Percentiles rank a stretch among this genome's conserved stretches.
Conservation (phyloP, 139 green algal genomes). For the Tetratostichococcus sp. region DNA sequence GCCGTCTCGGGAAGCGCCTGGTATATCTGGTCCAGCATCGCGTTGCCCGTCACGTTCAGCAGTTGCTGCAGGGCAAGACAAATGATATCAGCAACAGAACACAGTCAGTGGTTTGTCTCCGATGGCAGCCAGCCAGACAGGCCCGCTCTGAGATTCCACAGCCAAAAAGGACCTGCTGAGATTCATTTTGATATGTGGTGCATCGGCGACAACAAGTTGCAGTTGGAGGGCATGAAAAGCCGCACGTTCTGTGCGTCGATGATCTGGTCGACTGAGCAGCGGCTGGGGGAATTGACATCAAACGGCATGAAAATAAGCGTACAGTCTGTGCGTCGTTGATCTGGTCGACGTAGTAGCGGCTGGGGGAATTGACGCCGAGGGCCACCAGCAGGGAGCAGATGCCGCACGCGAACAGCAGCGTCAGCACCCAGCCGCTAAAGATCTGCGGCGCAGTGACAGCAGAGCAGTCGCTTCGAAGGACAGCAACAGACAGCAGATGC, state of each 20-base stretch:
- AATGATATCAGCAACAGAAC: no score
- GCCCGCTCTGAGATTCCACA: no score
- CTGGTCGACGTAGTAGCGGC: neutral
- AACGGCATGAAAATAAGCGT: neutral
- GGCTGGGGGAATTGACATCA: slow-evolving; percentile 7
- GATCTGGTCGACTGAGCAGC: neutral
- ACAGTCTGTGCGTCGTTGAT: no score
- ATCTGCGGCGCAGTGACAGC: no score
- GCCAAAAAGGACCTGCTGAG: no score
- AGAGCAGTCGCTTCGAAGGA: no score
- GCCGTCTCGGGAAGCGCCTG: neutral
- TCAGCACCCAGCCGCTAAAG: slow-evolving; percentile 46
- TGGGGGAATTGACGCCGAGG: slow-evolving; percentile 9
- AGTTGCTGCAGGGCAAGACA: neutral
- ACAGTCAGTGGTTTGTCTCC: no score
- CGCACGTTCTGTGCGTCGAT: neutral
- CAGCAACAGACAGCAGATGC: slow-evolving; percentile 1
- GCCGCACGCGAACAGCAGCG: slow-evolving; percentile 34
- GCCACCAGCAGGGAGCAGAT: neutral
- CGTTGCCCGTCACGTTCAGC: neutral
- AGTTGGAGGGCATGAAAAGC: neutral
- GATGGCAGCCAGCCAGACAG: no score
- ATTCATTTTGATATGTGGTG: no score
- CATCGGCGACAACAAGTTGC: neutral
- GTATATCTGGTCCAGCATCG: neutral